Evolutionary conservation across 768 basidiomycete species (phyloP).

Genomic region (Pluteus cervinus): DNA sequence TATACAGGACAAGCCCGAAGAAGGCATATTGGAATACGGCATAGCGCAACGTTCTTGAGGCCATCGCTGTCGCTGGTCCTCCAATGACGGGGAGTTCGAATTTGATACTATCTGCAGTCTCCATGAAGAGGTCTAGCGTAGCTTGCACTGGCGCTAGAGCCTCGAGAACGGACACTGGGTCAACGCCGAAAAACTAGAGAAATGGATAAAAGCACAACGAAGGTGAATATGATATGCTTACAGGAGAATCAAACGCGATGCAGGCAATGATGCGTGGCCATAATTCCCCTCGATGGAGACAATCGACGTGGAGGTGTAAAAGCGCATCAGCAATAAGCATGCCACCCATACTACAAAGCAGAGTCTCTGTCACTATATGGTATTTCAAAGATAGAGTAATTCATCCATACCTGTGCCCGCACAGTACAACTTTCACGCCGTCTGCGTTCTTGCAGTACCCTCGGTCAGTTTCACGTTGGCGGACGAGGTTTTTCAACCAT

Average conservation of each 20-base stretch:
- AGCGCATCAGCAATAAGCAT: slow-evolving; percentile 82
- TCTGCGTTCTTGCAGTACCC: slow-evolving; percentile 71
- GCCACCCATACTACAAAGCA: slow-evolving; percentile 76
- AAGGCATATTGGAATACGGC: no score
- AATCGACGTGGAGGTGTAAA: slow-evolving; percentile 68
- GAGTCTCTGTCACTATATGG: neutral
- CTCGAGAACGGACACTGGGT: neutral
- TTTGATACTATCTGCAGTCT: slow-evolving; percentile 81
- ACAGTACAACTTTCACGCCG: slow-evolving; percentile 76
- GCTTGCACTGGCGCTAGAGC: slow-evolving; percentile 1
- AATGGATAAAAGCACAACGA: no score
- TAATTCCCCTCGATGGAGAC: slow-evolving; percentile 43
- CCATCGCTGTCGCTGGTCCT: slow-evolving; percentile 58
- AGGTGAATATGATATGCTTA: no score
- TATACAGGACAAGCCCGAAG: no score
- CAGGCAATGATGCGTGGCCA: slow-evolving; percentile 89
- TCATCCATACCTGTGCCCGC: slow-evolving; percentile 80
- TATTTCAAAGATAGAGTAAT: neutral
- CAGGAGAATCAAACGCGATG: slow-evolving; percentile 88
- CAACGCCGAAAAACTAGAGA: no score
- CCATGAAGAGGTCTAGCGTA: slow-evolving; percentile 88
- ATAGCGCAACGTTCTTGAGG: no score
- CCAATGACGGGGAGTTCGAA: slow-evolving; percentile 71
- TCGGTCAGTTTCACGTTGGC: slow-evolving; percentile 87
- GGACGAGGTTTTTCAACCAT: slow-evolving; percentile 91